Base-by-base conservation (phyloP, 257 asterid species). In the Nicotiana benthamiana region DNA sequence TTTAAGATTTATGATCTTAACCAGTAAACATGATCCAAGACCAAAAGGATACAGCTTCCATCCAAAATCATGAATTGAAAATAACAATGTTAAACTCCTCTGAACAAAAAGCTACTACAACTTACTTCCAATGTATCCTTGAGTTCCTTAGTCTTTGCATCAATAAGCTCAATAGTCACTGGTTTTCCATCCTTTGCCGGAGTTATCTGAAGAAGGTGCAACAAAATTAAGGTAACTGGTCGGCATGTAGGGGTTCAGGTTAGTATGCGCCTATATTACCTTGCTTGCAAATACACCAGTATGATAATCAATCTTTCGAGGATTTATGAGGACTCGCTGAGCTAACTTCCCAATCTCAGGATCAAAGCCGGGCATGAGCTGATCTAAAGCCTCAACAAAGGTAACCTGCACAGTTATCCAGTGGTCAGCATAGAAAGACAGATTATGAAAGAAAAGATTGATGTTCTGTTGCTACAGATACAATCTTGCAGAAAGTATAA, bases 141-240 rank as follows among this genome's bases (percentile, higher is more conserved):
- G 59, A 92, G 94, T 80, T 93, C 98, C 88, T 93, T 95, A 52
- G 99, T 95, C 91, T 93, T 95, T 80, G 99, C 98, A 87, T 95
- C 99, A 85, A 95, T 92, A 75, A 95, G 93, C 92, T 93, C 98
- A 81, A 95, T 93, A 83, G 87, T 92, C 79, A 95, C 98, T 64
- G 99, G 99, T 79, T 91, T 95, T 88, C 99, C 99, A 89, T 95
- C 93, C 90, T 89, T 95, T 18, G 97, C 99, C 52, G 99, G 98
- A 80, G 97, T 93, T 68, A 95, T 92, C 99, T 95, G 90, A 36
- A 66, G 34, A 22, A 18, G 54, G 60, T 48, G 51, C 43, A 78
- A 56, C 4, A 74, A 76, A 79, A 76, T 16, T 48, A 75, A 12
- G 34, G 16, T 36, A 74, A 48, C 40, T 26, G 79, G 7, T 74